These are phyloP conservation scores for Aspergillus pseudonomiae DNA, from an alignment of 2,329 filamentous ascomycete genomes.

Conservation along the genomic window DNA sequence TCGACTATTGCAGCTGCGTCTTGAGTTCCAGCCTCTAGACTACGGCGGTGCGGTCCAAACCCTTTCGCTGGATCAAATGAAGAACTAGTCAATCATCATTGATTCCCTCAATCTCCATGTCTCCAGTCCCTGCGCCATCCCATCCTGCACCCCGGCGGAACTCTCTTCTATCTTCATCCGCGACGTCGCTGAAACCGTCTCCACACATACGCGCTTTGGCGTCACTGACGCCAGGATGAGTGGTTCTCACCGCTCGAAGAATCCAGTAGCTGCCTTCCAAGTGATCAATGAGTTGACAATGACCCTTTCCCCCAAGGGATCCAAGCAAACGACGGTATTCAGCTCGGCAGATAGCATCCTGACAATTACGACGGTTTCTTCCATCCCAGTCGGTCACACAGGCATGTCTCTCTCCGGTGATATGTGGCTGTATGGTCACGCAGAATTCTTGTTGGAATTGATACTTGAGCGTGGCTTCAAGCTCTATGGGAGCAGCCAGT, in stretches of 20 bases:
- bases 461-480: slow-evolving; percentile 26
- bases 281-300: slow-evolving; percentile 21
- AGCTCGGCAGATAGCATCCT: slow-evolving; percentile 26
- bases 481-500: slow-evolving; percentile 7
- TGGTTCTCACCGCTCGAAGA: slow-evolving; percentile 33
- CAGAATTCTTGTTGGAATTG: slow-evolving; percentile 32
- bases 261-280: slow-evolving; percentile 36
- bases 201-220: slow-evolving; percentile 30
- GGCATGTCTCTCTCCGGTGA: slow-evolving; percentile 31
- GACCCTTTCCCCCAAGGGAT: slow-evolving; percentile 18
- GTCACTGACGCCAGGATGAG: slow-evolving; percentile 31
- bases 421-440: slow-evolving; percentile 16
- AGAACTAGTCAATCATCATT: slow-evolving; percentile 17
- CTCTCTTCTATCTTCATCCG: slow-evolving; percentile 24
- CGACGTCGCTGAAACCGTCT: slow-evolving; percentile 32
- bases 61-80: neutral
- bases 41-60: too few species aligned
- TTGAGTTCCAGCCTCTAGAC: neutral
- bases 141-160: slow-evolving; percentile 39
- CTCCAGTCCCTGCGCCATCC: slow-evolving; percentile 35
- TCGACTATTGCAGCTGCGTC: neutral
- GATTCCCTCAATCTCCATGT: slow-evolving; percentile 36
- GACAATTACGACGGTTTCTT: slow-evolving; percentile 26
- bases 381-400: slow-evolving; percentile 39
- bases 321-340: slow-evolving; percentile 27